Evolutionary conservation across 116 monocot genomes (phyloP).

Genomic region (Dioscorea cayenensis): DNA sequence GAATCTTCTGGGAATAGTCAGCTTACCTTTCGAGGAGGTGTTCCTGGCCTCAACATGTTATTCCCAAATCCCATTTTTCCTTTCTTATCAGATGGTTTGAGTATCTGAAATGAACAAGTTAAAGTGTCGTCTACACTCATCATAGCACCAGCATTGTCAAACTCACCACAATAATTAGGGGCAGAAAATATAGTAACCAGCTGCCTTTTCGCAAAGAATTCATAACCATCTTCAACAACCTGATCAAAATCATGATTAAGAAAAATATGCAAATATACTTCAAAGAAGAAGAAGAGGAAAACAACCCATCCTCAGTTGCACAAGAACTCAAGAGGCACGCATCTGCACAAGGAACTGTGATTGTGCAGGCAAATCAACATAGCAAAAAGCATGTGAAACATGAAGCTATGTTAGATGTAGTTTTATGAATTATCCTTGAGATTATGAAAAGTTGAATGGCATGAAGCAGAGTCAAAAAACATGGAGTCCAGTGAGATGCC

Average conservation of each 20-base stretch:
- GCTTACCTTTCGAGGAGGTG: constrained; percentile 45
- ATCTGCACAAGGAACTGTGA: too few relatives aligned
- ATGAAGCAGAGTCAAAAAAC: too few relatives aligned
- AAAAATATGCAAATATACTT: neutral
- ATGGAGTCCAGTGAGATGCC: too few relatives aligned
- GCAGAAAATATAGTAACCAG: constrained; percentile 52
- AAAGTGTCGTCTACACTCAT: constrained; percentile 42
- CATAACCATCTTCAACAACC: constrained; percentile 60
- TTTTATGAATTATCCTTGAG: too few relatives aligned
- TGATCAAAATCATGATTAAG: constrained; percentile 4
- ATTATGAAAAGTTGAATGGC: too few relatives aligned
- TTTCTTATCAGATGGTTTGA: constrained; percentile 50
- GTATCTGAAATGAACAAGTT: constrained; percentile 52
- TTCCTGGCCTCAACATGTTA: constrained; percentile 33
- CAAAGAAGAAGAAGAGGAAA: neutral
- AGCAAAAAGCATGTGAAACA: too few relatives aligned
- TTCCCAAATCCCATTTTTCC: constrained; percentile 32
- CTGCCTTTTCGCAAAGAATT: constrained; percentile 44
- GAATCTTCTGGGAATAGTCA: neutral
- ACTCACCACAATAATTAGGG: constrained; percentile 50
- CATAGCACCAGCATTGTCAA: constrained; percentile 50
- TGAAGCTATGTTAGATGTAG: too few relatives aligned
- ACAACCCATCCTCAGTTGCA: too few relatives aligned
- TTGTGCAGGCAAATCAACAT: too few relatives aligned
- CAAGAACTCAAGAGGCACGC: too few relatives aligned